Evolutionary conservation across 305 asterid genomes (phyloP).

Genomic region (Plantago rigida): DNA sequence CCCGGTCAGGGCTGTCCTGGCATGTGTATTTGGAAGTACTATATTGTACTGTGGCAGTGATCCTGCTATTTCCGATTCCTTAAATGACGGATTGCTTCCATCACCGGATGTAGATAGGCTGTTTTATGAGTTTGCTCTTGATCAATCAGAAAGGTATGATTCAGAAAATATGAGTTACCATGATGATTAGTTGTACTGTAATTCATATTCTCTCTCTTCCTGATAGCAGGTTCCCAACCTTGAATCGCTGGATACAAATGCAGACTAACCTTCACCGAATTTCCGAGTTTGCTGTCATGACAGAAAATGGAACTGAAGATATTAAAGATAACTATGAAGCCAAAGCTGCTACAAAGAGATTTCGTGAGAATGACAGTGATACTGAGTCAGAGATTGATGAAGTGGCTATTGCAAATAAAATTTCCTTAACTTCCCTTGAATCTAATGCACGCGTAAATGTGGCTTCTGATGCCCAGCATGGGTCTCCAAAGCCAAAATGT

Average conservation of each 20-base stretch:
- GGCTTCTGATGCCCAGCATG: slow-evolving; percentile 55
- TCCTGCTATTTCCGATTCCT: slow-evolving; percentile 60
- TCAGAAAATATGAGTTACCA: neutral
- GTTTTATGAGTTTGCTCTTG: slow-evolving; percentile 89
- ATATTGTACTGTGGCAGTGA: slow-evolving; percentile 76
- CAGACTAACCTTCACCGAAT: slow-evolving; percentile 95
- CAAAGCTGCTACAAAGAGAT: slow-evolving; percentile 60
- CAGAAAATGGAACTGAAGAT: slow-evolving; percentile 48
- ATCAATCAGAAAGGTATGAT: slow-evolving; percentile 91
- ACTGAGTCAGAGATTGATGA: slow-evolving; percentile 89
- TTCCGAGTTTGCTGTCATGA: slow-evolving; percentile 83
- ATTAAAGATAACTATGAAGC: slow-evolving; percentile 40
- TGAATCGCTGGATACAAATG: slow-evolving; percentile 98
- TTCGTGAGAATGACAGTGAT: slow-evolving; percentile 80
- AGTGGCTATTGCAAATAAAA: slow-evolving; percentile 40
- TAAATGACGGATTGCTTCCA: slow-evolving; percentile 49
- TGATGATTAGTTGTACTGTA: slow-evolving; percentile 18
- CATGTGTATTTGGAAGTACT: slow-evolving; percentile 93
- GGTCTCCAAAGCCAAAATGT: slow-evolving; percentile 49
- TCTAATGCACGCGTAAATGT: slow-evolving; percentile 41
- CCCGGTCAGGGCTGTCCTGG: slow-evolving; percentile 89
- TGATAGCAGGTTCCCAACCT: slow-evolving; percentile 73
- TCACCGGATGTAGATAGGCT: slow-evolving; percentile 71
- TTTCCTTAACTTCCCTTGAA: slow-evolving; percentile 43
- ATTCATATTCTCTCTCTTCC: slow-evolving; percentile 26